Base-by-base conservation (phyloP, 768 basidiomycete genomes). In the Xerocomellus dryophilus region DNA sequence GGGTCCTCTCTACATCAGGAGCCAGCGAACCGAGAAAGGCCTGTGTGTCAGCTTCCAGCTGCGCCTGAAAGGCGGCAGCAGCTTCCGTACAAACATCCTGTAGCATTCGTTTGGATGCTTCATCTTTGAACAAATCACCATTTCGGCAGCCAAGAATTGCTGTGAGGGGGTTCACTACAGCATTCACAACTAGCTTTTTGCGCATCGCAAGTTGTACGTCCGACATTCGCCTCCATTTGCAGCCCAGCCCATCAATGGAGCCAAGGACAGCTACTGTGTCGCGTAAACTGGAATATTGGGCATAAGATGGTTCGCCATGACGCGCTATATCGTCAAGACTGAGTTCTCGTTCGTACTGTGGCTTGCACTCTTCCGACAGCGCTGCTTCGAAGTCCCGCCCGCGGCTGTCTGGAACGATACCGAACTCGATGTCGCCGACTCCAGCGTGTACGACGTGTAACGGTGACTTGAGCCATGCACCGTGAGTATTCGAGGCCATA, bases 121-220 rank as follows among this genome's bases (percentile, higher is more conserved):
- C 47, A 9, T 79, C 71, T 7, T 67, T 67, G 64, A 89, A 78
- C 18, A 96, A 69, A 1, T 84, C 82, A 17, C 92, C 93, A 66
- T 96, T 96, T 47, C 81, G 77, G 63, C 93, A 88, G 29, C 83
- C 82, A 57, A 93, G 73, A 21, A 98, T 66, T 9, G 92, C 88
- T 0, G 93, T 90, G 53, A 98, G 78, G 2, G 96, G 86, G 64
- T 97, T 93, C 69, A 98, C 81, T 60, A 84, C 78, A 11, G 85
- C 75, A 66, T 96, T 92, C 54, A 90, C 81, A 27, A 86, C 90
- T 41, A 97, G 73, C 72, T 94, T 94, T 56, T 83, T 83, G 36
- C 88, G 84, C 73, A 94, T 81, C 20, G 78, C 74, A 31, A 83
- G 73, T 57, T 93, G 84, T 20, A 96, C 65, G 17, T 85, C 76